Evolutionary conservation across 129 eudicot genomes (phyloP), one percentile per base, ranked within the genome.

Genomic region (Mikania micrantha): DNA sequence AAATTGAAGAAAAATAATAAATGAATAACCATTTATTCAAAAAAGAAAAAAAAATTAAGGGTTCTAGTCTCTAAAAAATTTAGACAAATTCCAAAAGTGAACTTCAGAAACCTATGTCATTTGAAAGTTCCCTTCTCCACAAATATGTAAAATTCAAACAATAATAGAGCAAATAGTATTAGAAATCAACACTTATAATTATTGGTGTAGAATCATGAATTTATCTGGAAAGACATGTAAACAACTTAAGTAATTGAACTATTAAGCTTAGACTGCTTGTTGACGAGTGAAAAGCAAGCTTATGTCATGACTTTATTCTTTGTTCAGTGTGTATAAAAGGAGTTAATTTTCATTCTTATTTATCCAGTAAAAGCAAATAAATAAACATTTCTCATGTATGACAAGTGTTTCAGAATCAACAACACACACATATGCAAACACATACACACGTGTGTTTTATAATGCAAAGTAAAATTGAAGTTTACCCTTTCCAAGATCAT

Each of bases 401-500:
- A 17, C 4, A 2, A 13, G 49, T 42, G 27, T 49, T 49, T 19
- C 20, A 49, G 57, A 49, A 49, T 19, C 28, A 49, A 21, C 20
- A 49, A 25, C 32, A 52, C 16, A 52, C 31, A 52, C 10, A 52
- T 31, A 42, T 42, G 16, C 20, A 52, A 21, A 20, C 11, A 21
- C 8, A 21, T 9, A 52, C 7, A 52, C 59, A 22, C 15, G 4
- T 9, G 9, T 10, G 59, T 52, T 50, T 50, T 20, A 50, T 50
- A 4, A 9, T 50, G 56, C 4, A 47, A 32, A 29, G 48, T 25
- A 47, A 22, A 52, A 15, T 48, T 31, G 67, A 57, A 25, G 65
- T 77, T 35, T 66, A 92, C 98, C 96, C 82, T 79, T 88, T 84
- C 98, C 98, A 62, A 92, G 88, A 79, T 92, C 96, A 86, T 92